Percentiles rank a stretch among this genome's conserved stretches.
Evolutionary conservation across 306 rosid species (phyloP).

Genomic region (Fagus crenata): DNA sequence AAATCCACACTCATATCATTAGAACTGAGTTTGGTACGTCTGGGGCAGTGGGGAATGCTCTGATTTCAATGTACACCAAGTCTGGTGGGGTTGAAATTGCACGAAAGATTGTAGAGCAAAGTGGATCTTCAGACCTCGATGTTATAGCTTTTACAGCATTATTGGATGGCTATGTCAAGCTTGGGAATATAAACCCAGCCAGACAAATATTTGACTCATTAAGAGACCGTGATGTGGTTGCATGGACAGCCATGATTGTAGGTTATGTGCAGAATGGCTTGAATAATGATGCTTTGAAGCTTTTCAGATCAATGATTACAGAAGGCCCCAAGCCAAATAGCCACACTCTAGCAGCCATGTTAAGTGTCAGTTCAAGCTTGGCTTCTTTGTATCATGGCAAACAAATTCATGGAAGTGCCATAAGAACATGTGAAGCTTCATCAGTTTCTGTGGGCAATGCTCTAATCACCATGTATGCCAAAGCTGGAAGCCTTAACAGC

Average conservation of each 20-base stretch:
- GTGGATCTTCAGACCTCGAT: slow-evolving; percentile 51
- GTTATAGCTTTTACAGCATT: slow-evolving; percentile 78
- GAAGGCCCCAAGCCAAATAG: slow-evolving; percentile 78
- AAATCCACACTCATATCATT: slow-evolving; percentile 63
- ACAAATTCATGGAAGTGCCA: slow-evolving; percentile 73
- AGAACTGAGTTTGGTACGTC: slow-evolving; percentile 45
- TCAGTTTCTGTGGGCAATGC: slow-evolving; percentile 81
- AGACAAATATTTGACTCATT: slow-evolving; percentile 76
- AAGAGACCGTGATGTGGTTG: slow-evolving; percentile 62
- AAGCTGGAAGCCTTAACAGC: slow-evolving; percentile 69
- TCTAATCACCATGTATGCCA: slow-evolving; percentile 78
- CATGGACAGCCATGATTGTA: slow-evolving; percentile 92
- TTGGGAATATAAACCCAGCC: slow-evolving; percentile 70
- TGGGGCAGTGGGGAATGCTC: slow-evolving; percentile 57
- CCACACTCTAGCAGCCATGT: slow-evolving; percentile 69
- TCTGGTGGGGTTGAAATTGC: slow-evolving; percentile 66
- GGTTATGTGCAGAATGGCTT: slow-evolving; percentile 77
- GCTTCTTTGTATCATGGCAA: slow-evolving; percentile 77
- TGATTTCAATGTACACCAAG: slow-evolving; percentile 81
- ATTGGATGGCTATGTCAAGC: slow-evolving; percentile 78
- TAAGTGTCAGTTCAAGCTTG: slow-evolving; percentile 68
- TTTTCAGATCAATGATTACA: slow-evolving; percentile 62
- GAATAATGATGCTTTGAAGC: slow-evolving; percentile 56
- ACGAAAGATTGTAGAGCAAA: slow-evolving; percentile 45
- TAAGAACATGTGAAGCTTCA: slow-evolving; percentile 56